Evolutionary conservation across 2,329 filamentous ascomycete genomes (phyloP).

Genomic region (Claviceps sorghi): DNA sequence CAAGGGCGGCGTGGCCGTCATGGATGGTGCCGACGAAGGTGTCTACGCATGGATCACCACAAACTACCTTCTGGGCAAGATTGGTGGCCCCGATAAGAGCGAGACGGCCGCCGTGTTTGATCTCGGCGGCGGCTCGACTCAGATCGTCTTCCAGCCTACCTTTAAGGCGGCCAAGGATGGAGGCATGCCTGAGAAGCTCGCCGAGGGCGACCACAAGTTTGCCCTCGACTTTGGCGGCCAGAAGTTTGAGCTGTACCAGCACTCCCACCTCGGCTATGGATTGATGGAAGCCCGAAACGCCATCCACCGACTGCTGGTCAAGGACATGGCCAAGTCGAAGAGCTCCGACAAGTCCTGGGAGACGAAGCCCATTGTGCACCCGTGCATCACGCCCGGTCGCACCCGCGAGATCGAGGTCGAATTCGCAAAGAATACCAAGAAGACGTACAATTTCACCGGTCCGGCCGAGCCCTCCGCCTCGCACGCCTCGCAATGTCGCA

Average conservation of each 20-base stretch:
- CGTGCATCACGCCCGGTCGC: slow-evolving; percentile 75
- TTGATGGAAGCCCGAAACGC: slow-evolving; percentile 88
- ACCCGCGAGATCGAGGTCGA: slow-evolving; percentile 58
- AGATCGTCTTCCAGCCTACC: slow-evolving; percentile 96
- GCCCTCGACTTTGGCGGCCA: slow-evolving; percentile 78
- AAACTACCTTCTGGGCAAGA: slow-evolving; percentile 96
- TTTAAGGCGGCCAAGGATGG: slow-evolving; percentile 60
- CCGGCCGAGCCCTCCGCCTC: slow-evolving; percentile 61
- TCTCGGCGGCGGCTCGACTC: slow-evolving; percentile 88
- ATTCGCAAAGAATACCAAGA: slow-evolving; percentile 44
- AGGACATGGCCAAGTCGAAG: slow-evolving; percentile 53
- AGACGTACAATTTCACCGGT: slow-evolving; percentile 76
- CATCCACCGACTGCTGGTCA: slow-evolving; percentile 62
- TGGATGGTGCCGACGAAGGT: slow-evolving; percentile 94
- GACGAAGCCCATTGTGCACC: slow-evolving; percentile 58
- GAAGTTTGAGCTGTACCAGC: slow-evolving; percentile 87
- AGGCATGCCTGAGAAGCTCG: slow-evolving; percentile 73
- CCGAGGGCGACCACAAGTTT: slow-evolving; percentile 93
- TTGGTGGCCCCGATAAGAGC: slow-evolving; percentile 78
- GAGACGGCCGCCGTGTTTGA: slow-evolving; percentile 93
- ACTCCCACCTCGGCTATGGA: slow-evolving; percentile 93
- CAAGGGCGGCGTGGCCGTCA: slow-evolving; percentile 81
- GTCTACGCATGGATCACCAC: slow-evolving; percentile 99
- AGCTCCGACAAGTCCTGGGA: slow-evolving; percentile 51
- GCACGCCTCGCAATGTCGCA: slow-evolving; percentile 84